A percentile compares a stretch with the other conserved stretches of the same genome.
These are phyloP conservation scores for Gymnopilus junonius DNA, from an alignment of 768 basidiomycete genomes.

Conservation along the genomic window DNA sequence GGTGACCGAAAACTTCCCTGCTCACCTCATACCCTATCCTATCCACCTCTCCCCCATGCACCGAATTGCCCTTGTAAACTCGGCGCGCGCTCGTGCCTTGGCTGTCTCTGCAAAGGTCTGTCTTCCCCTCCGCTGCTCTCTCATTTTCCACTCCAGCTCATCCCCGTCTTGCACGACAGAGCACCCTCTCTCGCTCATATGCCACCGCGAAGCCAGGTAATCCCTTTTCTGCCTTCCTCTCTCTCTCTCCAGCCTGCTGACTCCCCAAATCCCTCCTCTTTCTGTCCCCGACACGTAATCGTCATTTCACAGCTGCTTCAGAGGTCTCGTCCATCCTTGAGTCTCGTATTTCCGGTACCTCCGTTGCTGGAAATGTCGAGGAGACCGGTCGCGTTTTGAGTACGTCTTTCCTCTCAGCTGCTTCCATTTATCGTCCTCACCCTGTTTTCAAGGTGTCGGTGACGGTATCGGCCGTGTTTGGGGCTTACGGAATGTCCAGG, in stretches of 20 bases:
- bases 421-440: constrained; percentile 19
- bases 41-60: constrained; percentile 67
- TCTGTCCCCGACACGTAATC: constrained; percentile 32
- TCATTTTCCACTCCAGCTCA: constrained; percentile 14
- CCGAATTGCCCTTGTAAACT: constrained; percentile 84
- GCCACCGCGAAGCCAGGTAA: constrained; percentile 97
- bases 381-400: constrained; percentile 99
- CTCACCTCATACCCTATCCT: constrained; percentile 42
- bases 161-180: constrained; percentile 36
- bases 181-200: constrained; percentile 77
- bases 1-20: constrained; percentile 49
- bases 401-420: constrained; percentile 44
- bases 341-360: constrained; percentile 93
- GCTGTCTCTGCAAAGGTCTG: constrained; percentile 69
- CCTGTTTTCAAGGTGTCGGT: constrained; percentile 78
- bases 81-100: constrained; percentile 77
- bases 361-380: constrained; percentile 92
- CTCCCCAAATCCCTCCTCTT: constrained; percentile 25
- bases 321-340: constrained; percentile 99
- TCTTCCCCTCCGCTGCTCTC: neutral
- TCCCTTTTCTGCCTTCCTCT: constrained; percentile 31
- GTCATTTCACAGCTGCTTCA: constrained; percentile 79
- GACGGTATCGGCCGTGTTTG: constrained; percentile 99
- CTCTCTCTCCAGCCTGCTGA: constrained; percentile 19
- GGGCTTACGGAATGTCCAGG: constrained; percentile 98